phyloP scores from a whole-genome alignment of 2,329 filamentous ascomycete species.

The Colletotrichum sp. region DNA sequence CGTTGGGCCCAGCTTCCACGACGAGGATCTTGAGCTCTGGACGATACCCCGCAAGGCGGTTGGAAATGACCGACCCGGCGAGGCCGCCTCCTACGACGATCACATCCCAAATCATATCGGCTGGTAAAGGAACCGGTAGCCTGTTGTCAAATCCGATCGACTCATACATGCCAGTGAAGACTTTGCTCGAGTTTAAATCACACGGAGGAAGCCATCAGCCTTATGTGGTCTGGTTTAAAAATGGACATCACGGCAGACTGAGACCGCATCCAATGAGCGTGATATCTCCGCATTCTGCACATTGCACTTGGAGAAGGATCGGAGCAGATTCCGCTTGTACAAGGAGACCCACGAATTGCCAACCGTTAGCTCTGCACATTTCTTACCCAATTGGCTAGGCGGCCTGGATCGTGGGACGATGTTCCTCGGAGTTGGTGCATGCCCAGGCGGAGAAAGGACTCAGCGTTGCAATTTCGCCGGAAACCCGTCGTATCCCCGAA shows the following conservation, averaged over 20 bases:
- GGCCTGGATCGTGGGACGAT: not conserved
- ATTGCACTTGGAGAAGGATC: not conserved
- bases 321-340: not conserved
- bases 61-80: constrained; percentile 38
- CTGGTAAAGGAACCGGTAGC: not conserved
- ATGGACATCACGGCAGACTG: not conserved
- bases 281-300: not conserved
- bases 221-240: not conserved
- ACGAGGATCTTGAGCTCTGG: constrained; percentile 37
- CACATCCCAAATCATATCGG: constrained; percentile 30
- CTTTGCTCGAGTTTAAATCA: not conserved
- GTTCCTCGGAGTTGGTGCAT: not conserved
- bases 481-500: not conserved
- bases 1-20: constrained; percentile 41
- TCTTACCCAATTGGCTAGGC: not conserved
- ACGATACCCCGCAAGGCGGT: constrained; percentile 28
- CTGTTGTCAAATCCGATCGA: not conserved
- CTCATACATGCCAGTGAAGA: not conserved
- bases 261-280: not conserved
- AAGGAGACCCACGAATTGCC: not conserved
- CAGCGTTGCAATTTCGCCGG: not conserved
- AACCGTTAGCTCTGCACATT: not conserved
- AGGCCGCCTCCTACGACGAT: constrained; percentile 44
- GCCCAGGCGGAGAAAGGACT: not conserved
- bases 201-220: not conserved